Evolutionary conservation across 2,329 filamentous ascomycete species (phyloP).

Genomic region (Cladosporium sp.): DNA sequence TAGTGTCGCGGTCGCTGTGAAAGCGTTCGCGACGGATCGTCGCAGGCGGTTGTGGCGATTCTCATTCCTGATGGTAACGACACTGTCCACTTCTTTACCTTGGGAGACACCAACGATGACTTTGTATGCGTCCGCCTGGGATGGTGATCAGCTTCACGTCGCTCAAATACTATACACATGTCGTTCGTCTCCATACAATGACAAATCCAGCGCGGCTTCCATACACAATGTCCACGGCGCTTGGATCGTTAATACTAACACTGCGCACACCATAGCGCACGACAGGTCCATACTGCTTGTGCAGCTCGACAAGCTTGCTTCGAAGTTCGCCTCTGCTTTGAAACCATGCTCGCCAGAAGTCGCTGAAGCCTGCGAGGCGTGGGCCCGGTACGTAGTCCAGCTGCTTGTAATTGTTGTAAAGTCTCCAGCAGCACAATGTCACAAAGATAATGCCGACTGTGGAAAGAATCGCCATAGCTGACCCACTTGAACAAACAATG

Average conservation of each 20-base stretch:
- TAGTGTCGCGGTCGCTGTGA: background rate
- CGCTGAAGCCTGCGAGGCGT: background rate
- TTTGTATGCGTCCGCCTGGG: background rate
- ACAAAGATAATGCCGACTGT: background rate
- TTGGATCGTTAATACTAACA: background rate
- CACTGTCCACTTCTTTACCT: background rate
- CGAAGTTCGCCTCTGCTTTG: background rate
- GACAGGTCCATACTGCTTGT: background rate
- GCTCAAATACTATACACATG: background rate
- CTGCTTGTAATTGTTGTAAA: background rate
- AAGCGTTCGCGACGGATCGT: background rate
- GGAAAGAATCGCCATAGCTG: background rate
- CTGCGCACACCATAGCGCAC: slow-evolving; percentile 1
- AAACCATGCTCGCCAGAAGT: slow-evolving; percentile 1
- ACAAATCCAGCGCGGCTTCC: background rate
- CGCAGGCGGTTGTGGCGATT: background rate
- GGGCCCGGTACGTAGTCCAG: background rate
- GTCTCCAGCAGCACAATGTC: background rate
- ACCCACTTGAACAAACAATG: background rate
- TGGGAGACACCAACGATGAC: background rate
- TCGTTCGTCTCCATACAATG: background rate
- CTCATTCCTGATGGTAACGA: background rate
- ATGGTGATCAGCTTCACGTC: background rate
- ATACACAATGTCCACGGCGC: background rate
- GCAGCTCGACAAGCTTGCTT: background rate